Evolutionary conservation across 441 rosid genomes (phyloP), one percentile per base, ranked within the genome.

Genomic region (Iberis amara): DNA sequence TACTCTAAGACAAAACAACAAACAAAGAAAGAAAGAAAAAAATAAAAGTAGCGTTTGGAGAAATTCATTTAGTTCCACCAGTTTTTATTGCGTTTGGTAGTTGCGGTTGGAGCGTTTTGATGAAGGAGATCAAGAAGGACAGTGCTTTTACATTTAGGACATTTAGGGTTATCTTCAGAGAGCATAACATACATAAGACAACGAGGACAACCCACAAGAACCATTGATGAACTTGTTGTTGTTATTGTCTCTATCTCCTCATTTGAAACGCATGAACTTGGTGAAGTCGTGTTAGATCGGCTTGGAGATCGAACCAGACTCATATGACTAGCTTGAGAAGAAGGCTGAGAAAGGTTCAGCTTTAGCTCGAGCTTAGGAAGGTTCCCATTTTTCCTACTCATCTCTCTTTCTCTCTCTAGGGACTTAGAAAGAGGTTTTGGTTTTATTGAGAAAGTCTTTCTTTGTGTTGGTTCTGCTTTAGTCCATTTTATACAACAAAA

Each of bases 151-250:
- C 97, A 92, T 71, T 81, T 89, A 32, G 95, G 99, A 61, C 99
- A 92, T 56, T 84, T 84, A 30, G 99, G 85, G 43, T 86, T 96
- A 28, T 84, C 81, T 61, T 89, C 85, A 0, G 99, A 86, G 32
- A 92, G 83, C 97, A 92, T 92, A 13, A 92, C 99, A 52, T 89
- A 92, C 94, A 92, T 89, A 56, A 89, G 84, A 71, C 99, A 92
- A 51, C 92, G 76, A 3, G 97, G 99, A 38, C 99, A 92, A 0
- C 99, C 97, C 2, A 86, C 97, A 3, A 92, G 89, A 50, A 86
- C 76, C 99, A 92, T 92, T 11, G 97, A 81, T 1, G 2, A 1
- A 18, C 21, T 18, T 1, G 2, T 71, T 59, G 80, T 89, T 3
- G 80, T 76, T 9, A 79, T 71, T 59, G 80, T 91, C 0, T 91